Percentiles rank a stretch among this genome's conserved stretches.
Evolutionary conservation across 2,329 filamentous ascomycete species (phyloP).

Genomic region (Metarhizium brunneum): DNA sequence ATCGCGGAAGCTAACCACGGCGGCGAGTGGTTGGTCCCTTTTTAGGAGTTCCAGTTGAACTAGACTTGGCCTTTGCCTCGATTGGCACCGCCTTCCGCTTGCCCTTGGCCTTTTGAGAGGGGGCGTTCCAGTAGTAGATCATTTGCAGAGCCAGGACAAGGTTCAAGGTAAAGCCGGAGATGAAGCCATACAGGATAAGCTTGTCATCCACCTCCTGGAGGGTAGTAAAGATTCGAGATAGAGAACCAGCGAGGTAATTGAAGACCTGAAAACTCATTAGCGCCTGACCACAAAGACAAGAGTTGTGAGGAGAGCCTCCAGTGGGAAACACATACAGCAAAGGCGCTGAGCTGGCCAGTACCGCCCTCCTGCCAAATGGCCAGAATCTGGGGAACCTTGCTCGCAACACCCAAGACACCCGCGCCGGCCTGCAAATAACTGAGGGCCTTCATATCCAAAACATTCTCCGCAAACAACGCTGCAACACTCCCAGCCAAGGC

Average conservation of each 20-base stretch:
- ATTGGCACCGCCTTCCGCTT: constrained; percentile 28
- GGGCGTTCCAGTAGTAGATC: constrained; percentile 90
- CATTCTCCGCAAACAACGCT: constrained; percentile 56
- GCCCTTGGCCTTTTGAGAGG: constrained; percentile 35
- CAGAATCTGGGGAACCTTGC: constrained; percentile 88
- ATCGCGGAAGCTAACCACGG: constrained; percentile 23
- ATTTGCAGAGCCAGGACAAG: constrained; percentile 80
- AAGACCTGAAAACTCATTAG: constrained; percentile 58
- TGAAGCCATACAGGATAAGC: constrained; percentile 88
- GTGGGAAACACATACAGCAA: constrained; percentile 53
- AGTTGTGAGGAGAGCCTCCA: neutral
- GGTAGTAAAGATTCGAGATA: constrained; percentile 94
- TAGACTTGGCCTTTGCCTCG: constrained; percentile 16
- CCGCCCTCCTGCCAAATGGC: constrained; percentile 78
- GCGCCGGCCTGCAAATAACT: constrained; percentile 75
- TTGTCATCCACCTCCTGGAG: constrained; percentile 96
- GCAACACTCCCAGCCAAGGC: constrained; percentile 61
- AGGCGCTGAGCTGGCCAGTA: constrained; percentile 92
- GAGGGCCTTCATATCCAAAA: constrained; percentile 60
- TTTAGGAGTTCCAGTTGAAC: constrained; percentile 24
- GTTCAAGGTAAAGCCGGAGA: constrained; percentile 88
- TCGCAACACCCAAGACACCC: constrained; percentile 72
- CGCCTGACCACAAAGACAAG: neutral
- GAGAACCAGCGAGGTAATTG: constrained; percentile 90
- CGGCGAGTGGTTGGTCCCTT: constrained; percentile 35